Base-by-base conservation (phyloP, 345 rosid genomes). In the Sonneratia caseolaris region DNA sequence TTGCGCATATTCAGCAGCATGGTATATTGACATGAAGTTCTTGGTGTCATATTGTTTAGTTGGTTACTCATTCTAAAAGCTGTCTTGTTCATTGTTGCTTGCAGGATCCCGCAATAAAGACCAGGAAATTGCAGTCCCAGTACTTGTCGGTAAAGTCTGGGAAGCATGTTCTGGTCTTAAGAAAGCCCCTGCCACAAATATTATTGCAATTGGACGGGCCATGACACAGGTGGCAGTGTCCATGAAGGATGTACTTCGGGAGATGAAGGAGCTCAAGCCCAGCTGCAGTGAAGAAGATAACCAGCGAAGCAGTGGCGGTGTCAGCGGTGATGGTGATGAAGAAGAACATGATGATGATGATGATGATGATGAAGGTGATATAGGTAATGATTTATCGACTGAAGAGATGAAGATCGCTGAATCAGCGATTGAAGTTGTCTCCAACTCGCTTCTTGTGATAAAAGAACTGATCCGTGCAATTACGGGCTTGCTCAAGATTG, bases 251-350 rank as follows among this genome's bases (percentile, higher is more conserved):
- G 99, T 90, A 77, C 86, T 95, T 72, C 88, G 97, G 35, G 97
- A 95, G 88, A 86, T 95, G 91, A 87, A 91, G 72, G 99, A 95
- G 82, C 93, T 95, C 42, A 92, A 87, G 78, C 92, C 93, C 59
- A 86, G 77, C 68, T 75, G 82, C 38, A 71, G 78, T 59, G 40
- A 42, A 42, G 51, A 68, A 42, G 51, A 38, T 68, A 0, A 22
- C 18, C 53, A 68, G 27, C 51, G 83, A 71, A 75, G 80, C 73
- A 75, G 69, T 72, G 70, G 61, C 36, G 71, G 71, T 66, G 57
- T 36, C 71, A 68, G 61, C 38, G 71, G 71, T 64, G 53, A 37
- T 56, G 53, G 76, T 37, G 75, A 71, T 47, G 86, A 78, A 55
- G 70, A 37, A 2, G 72, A 76, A 7, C 77, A 13, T 48, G 77